A percentile compares a stretch with the other conserved stretches of the same genome.
Evolutionary conservation across 352 stramenopile genomes (phyloP).

Genomic region (Pythium rishiriense): DNA sequence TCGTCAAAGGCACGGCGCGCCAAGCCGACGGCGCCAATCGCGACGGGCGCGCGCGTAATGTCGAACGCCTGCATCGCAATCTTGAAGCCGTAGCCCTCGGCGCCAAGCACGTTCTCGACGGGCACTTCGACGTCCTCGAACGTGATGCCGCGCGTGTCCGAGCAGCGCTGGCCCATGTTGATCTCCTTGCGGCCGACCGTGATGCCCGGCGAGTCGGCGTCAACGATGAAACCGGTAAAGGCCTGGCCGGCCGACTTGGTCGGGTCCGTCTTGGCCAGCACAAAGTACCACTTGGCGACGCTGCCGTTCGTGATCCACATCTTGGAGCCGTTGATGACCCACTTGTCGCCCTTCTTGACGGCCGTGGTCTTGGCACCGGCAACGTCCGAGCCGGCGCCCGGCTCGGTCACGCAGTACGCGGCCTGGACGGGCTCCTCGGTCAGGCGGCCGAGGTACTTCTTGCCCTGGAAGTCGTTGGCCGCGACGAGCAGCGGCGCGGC

Average conservation of each 20-base stretch:
- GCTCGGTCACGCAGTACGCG: slow-evolving; percentile 91
- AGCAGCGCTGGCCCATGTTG: slow-evolving; percentile 91
- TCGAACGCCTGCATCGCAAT: slow-evolving; percentile 93
- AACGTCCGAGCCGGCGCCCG: slow-evolving; percentile 87
- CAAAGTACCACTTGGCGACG: slow-evolving; percentile 91
- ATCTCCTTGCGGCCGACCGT: slow-evolving; percentile 89
- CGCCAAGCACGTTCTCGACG: slow-evolving; percentile 84
- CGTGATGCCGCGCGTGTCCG: slow-evolving; percentile 88
- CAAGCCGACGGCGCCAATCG: slow-evolving; percentile 84
- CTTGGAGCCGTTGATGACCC: slow-evolving; percentile 92
- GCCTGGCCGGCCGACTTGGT: slow-evolving; percentile 65
- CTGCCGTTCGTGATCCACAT: slow-evolving; percentile 94
- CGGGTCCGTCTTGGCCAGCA: slow-evolving; percentile 89
- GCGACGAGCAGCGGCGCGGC: slow-evolving; percentile 84
- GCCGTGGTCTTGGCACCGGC: slow-evolving; percentile 89
- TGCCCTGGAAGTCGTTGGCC: slow-evolving; percentile 76
- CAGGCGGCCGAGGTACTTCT: slow-evolving; percentile 86
- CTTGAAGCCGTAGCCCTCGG: slow-evolving; percentile 90
- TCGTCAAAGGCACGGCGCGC: slow-evolving; percentile 89
- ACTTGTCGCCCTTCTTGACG: slow-evolving; percentile 93
- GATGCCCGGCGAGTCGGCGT: slow-evolving; percentile 85
- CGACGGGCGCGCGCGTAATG: slow-evolving; percentile 87
- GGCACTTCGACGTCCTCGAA: slow-evolving; percentile 91
- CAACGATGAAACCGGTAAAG: slow-evolving; percentile 92
- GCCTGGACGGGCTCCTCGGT: slow-evolving; percentile 82